A percentile compares a stretch with the other conserved stretches of the same genome.
Evolutionary conservation across 306 rosid species (phyloP).

Genomic region (Citrullus colocynthis): DNA sequence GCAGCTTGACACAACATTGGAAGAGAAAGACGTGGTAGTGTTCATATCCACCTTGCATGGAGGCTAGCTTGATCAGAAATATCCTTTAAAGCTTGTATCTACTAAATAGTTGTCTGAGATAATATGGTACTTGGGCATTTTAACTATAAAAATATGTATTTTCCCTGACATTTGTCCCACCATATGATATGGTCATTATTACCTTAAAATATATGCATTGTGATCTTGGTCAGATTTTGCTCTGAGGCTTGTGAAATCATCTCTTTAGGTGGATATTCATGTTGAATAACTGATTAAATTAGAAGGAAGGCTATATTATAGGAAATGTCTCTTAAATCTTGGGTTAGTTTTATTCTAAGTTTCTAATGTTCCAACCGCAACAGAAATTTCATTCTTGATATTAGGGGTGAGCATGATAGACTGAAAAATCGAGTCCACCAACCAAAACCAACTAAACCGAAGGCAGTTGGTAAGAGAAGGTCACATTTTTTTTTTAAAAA

Average conservation of each 20-base stretch:
- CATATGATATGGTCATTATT: not conserved
- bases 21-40: slow-evolving; percentile 84
- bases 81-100: not conserved
- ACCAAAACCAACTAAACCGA: too few species aligned
- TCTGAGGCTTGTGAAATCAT: not conserved
- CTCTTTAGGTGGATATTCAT: not conserved
- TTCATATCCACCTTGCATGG: slow-evolving; percentile 93
- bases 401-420: too few species aligned
- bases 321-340: too few species aligned
- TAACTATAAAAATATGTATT: not conserved
- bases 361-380: too few species aligned
- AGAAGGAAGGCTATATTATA: not conserved
- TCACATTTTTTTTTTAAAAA: too few species aligned
- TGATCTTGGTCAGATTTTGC: not conserved
- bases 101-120: not conserved
- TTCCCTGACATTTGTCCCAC: not conserved
- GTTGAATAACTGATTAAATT: not conserved
- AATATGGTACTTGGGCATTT: not conserved
- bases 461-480: too few species aligned
- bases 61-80: slow-evolving; percentile 26
- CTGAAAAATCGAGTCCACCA: too few species aligned
- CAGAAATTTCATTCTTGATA: not conserved
- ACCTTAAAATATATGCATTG: not conserved
- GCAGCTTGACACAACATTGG: slow-evolving; percentile 60
- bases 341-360: too few species aligned